phyloP scores from a whole-genome alignment of 345 rosid species.

The Gossypium thurberi region DNA sequence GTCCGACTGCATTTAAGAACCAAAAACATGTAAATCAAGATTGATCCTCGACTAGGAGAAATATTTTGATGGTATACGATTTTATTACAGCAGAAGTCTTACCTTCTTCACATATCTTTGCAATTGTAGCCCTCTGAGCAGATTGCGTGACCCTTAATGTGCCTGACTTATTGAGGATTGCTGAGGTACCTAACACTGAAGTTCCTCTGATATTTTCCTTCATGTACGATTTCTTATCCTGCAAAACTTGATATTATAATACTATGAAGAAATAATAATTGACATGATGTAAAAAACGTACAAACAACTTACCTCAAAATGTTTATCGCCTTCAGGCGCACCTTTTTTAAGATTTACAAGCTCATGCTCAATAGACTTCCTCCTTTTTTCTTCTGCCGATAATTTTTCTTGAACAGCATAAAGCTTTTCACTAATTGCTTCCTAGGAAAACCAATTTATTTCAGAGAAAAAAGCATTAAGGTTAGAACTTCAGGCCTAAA shows the following conservation, averaged over 20 bases:
- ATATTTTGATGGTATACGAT: not conserved
- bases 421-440: slow-evolving; percentile 53
- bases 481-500: not conserved
- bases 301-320: slow-evolving; percentile 40
- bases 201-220: slow-evolving; percentile 50
- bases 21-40: not conserved
- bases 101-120: slow-evolving; percentile 96
- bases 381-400: slow-evolving; percentile 57
- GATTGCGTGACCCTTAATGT: slow-evolving; percentile 50
- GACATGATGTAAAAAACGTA: not conserved
- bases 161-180: slow-evolving; percentile 45
- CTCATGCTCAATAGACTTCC: slow-evolving; percentile 61
- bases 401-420: slow-evolving; percentile 47
- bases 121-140: slow-evolving; percentile 79
- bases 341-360: slow-evolving; percentile 49
- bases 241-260: slow-evolving; percentile 19
- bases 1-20: slow-evolving; percentile 50
- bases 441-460: slow-evolving; percentile 33
- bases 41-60: not conserved
- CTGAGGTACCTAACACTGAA: slow-evolving; percentile 30
- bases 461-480: not conserved
- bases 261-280: not conserved
- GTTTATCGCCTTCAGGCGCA: slow-evolving; percentile 40
- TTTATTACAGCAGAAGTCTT: slow-evolving; percentile 11
- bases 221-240: slow-evolving; percentile 42